Evolutionary conservation across 306 rosid genomes (phyloP).

Genomic region (Cucurbita maxima): DNA sequence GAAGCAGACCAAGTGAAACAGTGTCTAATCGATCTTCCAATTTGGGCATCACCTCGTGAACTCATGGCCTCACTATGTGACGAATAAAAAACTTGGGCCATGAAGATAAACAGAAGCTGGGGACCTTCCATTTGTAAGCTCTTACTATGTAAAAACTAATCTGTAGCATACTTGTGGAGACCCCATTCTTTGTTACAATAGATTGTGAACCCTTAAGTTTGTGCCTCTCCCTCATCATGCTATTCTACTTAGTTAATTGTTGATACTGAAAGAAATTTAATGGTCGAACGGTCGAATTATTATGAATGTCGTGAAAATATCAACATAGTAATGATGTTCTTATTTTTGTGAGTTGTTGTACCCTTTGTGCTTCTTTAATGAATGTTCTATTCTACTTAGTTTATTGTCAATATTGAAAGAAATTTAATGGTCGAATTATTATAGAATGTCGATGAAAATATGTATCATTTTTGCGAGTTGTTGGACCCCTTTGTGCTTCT

Average conservation of each 20-base stretch:
- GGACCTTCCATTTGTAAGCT: background rate
- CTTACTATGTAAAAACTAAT: background rate
- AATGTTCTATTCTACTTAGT: too few species aligned
- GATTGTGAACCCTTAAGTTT: background rate
- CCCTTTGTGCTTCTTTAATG: background rate
- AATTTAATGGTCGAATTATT: background rate
- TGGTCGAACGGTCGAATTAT: background rate
- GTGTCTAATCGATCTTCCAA: conserved; percentile 7
- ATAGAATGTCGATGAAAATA: background rate
- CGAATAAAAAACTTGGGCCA: background rate
- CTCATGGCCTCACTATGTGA: conserved; percentile 12
- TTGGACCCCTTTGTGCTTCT: background rate
- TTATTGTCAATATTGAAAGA: background rate
- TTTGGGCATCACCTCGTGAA: conserved; percentile 8
- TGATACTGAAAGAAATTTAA: background rate
- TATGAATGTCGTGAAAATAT: background rate
- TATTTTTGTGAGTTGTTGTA: background rate
- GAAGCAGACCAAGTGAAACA: conserved; percentile 7
- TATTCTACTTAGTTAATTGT: too few species aligned
- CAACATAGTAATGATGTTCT: background rate
- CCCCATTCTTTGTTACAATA: background rate
- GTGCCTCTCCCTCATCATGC: background rate
- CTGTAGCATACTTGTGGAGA: background rate
- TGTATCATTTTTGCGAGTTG: background rate
- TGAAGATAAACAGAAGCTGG: background rate